Evolutionary conservation across 352 stramenopile genomes (phyloP), one percentile per base, ranked within the genome.

Genomic region (Phytophthora sp.): DNA sequence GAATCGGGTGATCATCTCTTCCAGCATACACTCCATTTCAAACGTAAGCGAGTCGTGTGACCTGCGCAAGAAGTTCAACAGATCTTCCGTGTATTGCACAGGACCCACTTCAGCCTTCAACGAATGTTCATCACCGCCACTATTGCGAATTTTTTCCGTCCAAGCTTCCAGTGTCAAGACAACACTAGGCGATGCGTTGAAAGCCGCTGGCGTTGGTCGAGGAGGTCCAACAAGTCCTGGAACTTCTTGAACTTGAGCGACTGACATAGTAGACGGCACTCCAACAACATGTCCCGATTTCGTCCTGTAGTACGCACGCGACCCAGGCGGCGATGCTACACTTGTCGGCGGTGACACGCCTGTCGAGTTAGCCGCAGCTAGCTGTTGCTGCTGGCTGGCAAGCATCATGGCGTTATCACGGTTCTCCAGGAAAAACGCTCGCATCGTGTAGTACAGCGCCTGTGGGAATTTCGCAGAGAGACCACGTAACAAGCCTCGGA

Each of bases 1-100:
- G 66, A 99, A 99, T 38, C 96, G 94, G 5, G 98, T 96, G 70
- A 99, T 99, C 66, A 99, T 89, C 68, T 99, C 97, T 79, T 99
- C 97, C 29, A 99, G 77, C 74, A 99, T 98, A 29, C 90, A 95
- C 81, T 99, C 98, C 80, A 99, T 97, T 69, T 98, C 93, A 68
- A 96, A 96, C 45, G 85, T 96, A 41, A 98, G 76, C 21, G 87
- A 83, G 57, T 94, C 84, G 66, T 91, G 90, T 58, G 86, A 89
- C 71, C 94, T 90, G 77, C 76, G 98, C 21, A 99, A 76, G 56
- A 96, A 98, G 38, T 96, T 98, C 72, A 99, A 97, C 31, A 99
- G 62, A 33, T 98, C 91, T 29, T 97, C 91, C 3, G 91, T 95
- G 74, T 95, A 95, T 73, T 96, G 87, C 23, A 96, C 84, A 2